Percentiles rank a stretch among this genome's conserved stretches.
Conservation (phyloP, 1,284 basidiomycete species). For the Trichosporon ovoides region DNA sequence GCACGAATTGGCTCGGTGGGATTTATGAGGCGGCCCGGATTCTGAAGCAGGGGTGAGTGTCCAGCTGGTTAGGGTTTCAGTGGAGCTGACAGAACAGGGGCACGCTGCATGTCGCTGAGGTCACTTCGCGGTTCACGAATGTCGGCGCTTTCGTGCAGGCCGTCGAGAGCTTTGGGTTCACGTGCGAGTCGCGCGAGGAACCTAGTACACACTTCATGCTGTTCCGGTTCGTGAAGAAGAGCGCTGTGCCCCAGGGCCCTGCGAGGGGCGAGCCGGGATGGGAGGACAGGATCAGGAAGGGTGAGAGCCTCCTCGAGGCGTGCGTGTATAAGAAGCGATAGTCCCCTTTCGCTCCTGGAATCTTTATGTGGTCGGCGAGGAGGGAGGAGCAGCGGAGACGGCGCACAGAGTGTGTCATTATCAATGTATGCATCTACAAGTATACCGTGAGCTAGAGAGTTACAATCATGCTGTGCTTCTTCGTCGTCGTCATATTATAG, state of each 20-base stretch:
- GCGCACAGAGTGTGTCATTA: neutral
- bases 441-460: neutral
- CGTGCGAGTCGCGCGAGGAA: constrained; percentile 44
- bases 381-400: no score
- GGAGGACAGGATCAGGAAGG: constrained; percentile 58
- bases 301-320: constrained; percentile 67
- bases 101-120: constrained; percentile 87
- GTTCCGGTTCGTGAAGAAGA: constrained; percentile 72
- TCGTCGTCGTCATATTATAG: neutral
- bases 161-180: constrained; percentile 71
- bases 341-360: no score
- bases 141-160: constrained; percentile 68
- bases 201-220: constrained; percentile 82
- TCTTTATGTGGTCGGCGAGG: no score
- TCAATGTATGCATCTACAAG: constrained; percentile 4
- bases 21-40: constrained; percentile 85
- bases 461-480: no score
- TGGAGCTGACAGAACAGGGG: constrained; percentile 57
- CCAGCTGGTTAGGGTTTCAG: neutral
- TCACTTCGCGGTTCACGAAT: constrained; percentile 77
- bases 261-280: constrained; percentile 57
- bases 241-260: constrained; percentile 49
- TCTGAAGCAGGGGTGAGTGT: constrained; percentile 66
- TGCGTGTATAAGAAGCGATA: constrained; percentile 96
- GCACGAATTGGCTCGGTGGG: constrained; percentile 89